A percentile compares a stretch with the other conserved stretches of the same genome.
Evolutionary conservation across 2,329 filamentous ascomycete genomes (phyloP).

Genomic region (Colletotrichum sp.): DNA sequence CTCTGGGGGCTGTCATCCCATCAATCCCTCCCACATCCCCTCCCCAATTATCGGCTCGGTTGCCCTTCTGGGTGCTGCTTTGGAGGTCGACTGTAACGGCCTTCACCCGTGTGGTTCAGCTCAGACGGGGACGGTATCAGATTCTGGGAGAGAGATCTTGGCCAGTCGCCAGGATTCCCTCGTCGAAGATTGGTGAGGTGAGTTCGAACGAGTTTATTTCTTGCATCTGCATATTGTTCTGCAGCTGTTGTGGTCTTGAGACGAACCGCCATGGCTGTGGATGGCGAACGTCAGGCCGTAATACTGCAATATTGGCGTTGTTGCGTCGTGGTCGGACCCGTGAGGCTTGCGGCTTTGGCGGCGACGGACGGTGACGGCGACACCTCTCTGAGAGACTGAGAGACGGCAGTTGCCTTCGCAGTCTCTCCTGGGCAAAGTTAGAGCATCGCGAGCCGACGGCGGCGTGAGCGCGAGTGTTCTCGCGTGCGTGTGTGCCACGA

Average conservation of each 20-base stretch:
- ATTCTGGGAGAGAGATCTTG: not conserved
- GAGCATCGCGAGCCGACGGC: not conserved
- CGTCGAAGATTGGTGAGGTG: not conserved
- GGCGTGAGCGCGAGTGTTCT: not conserved
- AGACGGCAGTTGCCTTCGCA: not conserved
- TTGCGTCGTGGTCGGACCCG: not conserved
- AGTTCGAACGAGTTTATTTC: conserved; percentile 9
- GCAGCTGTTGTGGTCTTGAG: not conserved
- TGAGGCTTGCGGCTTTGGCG: not conserved
- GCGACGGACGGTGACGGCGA: not conserved
- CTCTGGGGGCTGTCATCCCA: conserved; percentile 7
- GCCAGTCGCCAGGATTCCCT: conserved; percentile 4
- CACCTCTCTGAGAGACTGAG: not conserved
- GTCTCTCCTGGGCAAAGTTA: not conserved
- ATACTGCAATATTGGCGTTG: not conserved
- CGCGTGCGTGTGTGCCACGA: not conserved
- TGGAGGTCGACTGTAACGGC: not conserved
- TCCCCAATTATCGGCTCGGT: not conserved
- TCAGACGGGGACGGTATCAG: conserved; percentile 15
- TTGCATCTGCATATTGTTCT: not conserved
- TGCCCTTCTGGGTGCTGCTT: not conserved
- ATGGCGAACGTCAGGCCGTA: not conserved
- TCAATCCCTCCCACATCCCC: not conserved
- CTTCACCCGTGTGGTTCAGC: not conserved
- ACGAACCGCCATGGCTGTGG: not conserved